Conservation (phyloP, 2,329 filamentous ascomycete species). For the Fusarium anguioides region DNA sequence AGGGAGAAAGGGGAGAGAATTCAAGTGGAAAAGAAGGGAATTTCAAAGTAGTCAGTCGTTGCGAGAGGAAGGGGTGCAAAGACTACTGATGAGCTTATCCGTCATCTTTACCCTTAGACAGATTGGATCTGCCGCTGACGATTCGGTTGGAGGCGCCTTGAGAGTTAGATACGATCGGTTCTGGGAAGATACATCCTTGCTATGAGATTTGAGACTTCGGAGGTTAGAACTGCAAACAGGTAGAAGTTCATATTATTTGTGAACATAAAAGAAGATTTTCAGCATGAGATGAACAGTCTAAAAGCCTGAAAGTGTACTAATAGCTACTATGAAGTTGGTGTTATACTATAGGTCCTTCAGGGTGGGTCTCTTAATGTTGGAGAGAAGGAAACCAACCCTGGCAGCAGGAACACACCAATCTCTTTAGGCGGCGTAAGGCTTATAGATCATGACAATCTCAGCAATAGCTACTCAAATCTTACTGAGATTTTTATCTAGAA, state of each 20-base stretch:
- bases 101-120: conserved; percentile 4
- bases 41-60: conserved; percentile 4
- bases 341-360: no score
- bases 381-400: no score
- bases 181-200: conserved; percentile 21
- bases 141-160: background rate
- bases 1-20: background rate
- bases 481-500: no score
- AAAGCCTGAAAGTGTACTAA: background rate
- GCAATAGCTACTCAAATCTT: no score
- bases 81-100: background rate
- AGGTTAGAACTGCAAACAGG: background rate
- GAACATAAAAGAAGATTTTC: background rate
- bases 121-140: conserved; percentile 17
- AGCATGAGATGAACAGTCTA: background rate
- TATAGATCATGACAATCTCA: no score
- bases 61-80: background rate
- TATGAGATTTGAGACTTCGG: conserved; percentile 1
- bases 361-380: no score
- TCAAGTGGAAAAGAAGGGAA: conserved; percentile 15
- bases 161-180: conserved; percentile 3
- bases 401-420: no score
- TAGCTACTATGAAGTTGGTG: no score
- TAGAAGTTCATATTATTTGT: background rate
- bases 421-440: no score